Percentiles rank a stretch among this genome's conserved stretches.
phyloP scores from a whole-genome alignment of 2,329 filamentous ascomycete species.

The Proliferodiscus dingleyae region DNA sequence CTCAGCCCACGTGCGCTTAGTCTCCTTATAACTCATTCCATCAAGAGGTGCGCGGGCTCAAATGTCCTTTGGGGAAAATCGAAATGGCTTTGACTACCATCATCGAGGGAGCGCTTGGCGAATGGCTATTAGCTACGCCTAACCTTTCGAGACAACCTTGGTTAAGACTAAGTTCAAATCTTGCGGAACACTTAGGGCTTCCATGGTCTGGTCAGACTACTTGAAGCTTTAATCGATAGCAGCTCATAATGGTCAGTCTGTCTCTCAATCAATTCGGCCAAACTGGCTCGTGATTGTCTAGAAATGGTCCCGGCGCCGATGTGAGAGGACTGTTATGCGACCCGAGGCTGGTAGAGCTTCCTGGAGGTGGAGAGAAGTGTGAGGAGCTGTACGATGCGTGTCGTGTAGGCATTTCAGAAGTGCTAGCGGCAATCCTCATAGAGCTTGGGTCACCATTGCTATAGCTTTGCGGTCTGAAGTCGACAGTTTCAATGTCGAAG shows the following conservation, averaged over 20 bases:
- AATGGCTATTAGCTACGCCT: too few relatives aligned
- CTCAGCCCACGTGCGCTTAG: not conserved
- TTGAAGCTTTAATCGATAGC: too few relatives aligned
- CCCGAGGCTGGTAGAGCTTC: constrained; percentile 13
- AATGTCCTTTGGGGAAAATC: too few relatives aligned
- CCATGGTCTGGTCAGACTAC: too few relatives aligned
- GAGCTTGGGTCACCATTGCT: constrained; percentile 12
- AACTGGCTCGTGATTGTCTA: constrained; percentile 14
- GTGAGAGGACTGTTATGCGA: constrained; percentile 22
- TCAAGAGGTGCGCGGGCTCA: too few relatives aligned
- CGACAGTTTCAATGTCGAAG: constrained; percentile 38
- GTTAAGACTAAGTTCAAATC: too few relatives aligned
- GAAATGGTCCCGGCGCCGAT: constrained; percentile 20
- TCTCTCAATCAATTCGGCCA: constrained; percentile 13
- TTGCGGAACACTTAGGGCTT: too few relatives aligned
- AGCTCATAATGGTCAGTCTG: too few relatives aligned
- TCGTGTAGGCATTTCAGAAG: constrained; percentile 16
- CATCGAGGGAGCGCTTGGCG: too few relatives aligned
- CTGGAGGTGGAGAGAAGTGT: constrained; percentile 20
- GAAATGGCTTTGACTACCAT: too few relatives aligned
- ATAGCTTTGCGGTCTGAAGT: constrained; percentile 28
- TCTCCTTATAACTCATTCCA: not conserved
- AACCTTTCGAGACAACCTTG: too few relatives aligned
- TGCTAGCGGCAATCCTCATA: constrained; percentile 15
- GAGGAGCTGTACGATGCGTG: constrained; percentile 25